These are phyloP conservation scores for Eucalyptus sideroxylon DNA, from an alignment of 345 rosid species.

Conservation along the genomic window DNA sequence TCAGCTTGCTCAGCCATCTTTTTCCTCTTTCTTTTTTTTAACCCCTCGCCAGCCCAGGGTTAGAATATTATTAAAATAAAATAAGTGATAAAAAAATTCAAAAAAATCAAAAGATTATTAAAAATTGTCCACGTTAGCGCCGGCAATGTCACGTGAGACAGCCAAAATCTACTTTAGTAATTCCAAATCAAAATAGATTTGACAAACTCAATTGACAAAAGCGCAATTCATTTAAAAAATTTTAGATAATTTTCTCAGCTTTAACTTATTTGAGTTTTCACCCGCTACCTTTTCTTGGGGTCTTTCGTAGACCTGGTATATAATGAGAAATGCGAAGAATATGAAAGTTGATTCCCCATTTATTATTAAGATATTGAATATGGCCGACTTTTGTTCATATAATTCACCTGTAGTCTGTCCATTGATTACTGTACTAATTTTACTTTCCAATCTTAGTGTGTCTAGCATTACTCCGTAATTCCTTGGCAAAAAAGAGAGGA, in stretches of 20 bases:
- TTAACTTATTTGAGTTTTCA: background rate
- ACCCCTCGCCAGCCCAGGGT: background rate
- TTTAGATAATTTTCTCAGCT: too few species aligned
- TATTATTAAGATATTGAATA: background rate
- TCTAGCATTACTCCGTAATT: background rate
- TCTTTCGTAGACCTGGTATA: background rate
- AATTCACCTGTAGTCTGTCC: background rate
- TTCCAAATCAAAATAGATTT: accelerated
- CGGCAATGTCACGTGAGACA: too few species aligned
- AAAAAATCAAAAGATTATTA: too few species aligned
- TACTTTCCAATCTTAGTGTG: background rate
- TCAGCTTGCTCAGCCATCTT: too few species aligned
- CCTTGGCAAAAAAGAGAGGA: background rate
- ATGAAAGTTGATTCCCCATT: background rate
- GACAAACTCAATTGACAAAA: too few species aligned
- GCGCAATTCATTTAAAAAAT: accelerated
- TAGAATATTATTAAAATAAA: background rate
- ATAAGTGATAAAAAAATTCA: too few species aligned
- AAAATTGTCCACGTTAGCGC: accelerated
- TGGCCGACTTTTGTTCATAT: background rate
- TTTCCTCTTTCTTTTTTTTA: too few species aligned
- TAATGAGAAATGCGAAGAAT: background rate
- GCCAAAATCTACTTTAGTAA: accelerated
- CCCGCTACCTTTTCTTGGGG: background rate
- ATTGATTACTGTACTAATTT: background rate